These are phyloP conservation scores for Amanita exitialis DNA, from an alignment of 768 basidiomycete genomes.

Conservation along the genomic window DNA sequence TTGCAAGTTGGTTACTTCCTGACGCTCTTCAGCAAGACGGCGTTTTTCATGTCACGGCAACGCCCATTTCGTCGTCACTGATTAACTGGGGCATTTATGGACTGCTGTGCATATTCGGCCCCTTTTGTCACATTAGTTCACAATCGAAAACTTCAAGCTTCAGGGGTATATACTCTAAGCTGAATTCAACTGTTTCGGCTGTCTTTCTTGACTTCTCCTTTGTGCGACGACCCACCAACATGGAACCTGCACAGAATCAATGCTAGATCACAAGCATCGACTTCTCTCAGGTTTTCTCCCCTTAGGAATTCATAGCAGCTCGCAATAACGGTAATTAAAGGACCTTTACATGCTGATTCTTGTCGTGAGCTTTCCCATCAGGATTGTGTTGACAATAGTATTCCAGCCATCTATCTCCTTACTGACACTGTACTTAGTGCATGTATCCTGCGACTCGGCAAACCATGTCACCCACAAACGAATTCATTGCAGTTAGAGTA, in stretches of 20 bases:
- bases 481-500: too few relatives aligned
- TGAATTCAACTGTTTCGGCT: neutral
- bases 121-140: neutral
- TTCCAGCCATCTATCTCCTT: neutral
- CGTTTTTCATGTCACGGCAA: neutral
- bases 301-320: neutral
- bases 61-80: neutral
- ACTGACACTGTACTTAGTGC: neutral
- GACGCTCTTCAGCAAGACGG: neutral
- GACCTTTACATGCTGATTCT: neutral
- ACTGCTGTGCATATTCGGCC: neutral
- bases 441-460: too few relatives aligned
- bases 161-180: neutral
- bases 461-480: too few relatives aligned
- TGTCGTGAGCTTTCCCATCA: neutral
- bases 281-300: neutral
- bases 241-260: neutral
- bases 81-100: neutral
- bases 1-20: neutral
- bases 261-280: neutral
- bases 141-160: neutral
- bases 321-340: neutral
- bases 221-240: neutral
- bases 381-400: neutral
- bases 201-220: neutral